Evolutionary conservation across 2,329 filamentous ascomycete species (phyloP).

Genomic region (Kalmusia sp.): DNA sequence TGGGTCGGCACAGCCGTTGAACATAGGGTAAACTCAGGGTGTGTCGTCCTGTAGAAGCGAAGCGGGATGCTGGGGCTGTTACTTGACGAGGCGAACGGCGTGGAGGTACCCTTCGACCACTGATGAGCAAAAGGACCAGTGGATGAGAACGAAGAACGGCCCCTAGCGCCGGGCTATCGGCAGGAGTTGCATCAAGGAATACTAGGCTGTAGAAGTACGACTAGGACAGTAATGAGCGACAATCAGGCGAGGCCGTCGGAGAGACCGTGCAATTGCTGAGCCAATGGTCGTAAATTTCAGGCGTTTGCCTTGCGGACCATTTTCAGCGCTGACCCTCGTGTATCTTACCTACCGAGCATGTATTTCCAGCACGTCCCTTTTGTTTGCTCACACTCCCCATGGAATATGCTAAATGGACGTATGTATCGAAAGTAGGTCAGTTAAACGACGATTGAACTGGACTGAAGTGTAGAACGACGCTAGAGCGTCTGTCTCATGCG

Average conservation of each 20-base stretch:
- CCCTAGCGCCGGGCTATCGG: constrained; percentile 9
- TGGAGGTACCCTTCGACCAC: not conserved
- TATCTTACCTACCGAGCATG: not conserved
- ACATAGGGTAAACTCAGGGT: not conserved
- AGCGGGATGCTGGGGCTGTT: not conserved
- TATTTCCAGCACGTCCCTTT: not conserved
- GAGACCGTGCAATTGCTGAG: constrained; percentile 1
- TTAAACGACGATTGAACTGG: not conserved
- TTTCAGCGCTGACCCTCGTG: constrained; percentile 1
- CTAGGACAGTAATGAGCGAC: not conserved
- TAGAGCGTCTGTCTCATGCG: not conserved
- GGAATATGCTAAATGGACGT: not conserved
- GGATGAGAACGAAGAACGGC: constrained; percentile 3
- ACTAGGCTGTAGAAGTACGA: not conserved
- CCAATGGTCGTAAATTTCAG: constrained; percentile 5
- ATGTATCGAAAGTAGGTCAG: not conserved
- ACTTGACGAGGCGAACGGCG: not conserved
- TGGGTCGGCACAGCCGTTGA: constrained; percentile 4
- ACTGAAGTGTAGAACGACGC: not conserved
- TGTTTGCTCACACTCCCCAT: not conserved
- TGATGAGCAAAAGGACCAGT: not conserved
- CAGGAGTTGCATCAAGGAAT: not conserved
- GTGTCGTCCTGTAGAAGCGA: not conserved
- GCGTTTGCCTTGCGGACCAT: constrained; percentile 11
- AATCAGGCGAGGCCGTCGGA: not conserved